Evolutionary conservation across 2,329 filamentous ascomycete genomes (phyloP), one percentile per base, ranked within the genome.

Genomic region (Tolypocladium cylindrosporum): DNA sequence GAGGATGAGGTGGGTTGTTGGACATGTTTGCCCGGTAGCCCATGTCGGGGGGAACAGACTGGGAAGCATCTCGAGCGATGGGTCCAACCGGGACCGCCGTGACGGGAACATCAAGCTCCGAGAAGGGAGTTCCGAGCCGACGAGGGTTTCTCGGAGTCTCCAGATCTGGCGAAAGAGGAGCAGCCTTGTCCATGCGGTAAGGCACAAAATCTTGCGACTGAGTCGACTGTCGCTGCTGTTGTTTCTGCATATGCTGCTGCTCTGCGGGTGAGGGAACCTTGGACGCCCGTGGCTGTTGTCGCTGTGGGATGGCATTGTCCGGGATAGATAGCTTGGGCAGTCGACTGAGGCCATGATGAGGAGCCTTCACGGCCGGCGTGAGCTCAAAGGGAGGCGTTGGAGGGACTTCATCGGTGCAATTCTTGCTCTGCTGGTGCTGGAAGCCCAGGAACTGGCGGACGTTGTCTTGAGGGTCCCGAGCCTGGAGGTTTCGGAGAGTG

Each of bases 1-100:
- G 77, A 40, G 71, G 72, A 40, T 72, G 70, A 34, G 72, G 64
- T 63, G 69, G 61, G 60, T 65, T 59, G 65, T 61, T 70, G 66
- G 59, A 68, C 59, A 69, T 69, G 60, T 71, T 67, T 48, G 76
- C 71, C 39, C 85, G 83, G 77, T 88, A 96, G 69, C 85, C 87
- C 91, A 97, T 96, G 74, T 96, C 87, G 8, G 93, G 93, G 50
- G 93, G 93, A 0, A 97, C 93, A 6, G 92, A 97, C 72, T 96
- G 91, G 34, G 91, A 96, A 53, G 80, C 78, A 67, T 94, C 88
- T 55, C 93, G 88, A 51, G 87, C 80, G 39, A 96, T 79, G 8
- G 89, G 89, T 0, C 87, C 89, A 19, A 85, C 66, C 1, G 84
- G 83, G 50, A 92, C 78, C 3, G 87, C 82, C 1, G 90, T 94